phyloP scores from a whole-genome alignment of 352 stramenopile genomes.

The Globisporangium alternatum region DNA sequence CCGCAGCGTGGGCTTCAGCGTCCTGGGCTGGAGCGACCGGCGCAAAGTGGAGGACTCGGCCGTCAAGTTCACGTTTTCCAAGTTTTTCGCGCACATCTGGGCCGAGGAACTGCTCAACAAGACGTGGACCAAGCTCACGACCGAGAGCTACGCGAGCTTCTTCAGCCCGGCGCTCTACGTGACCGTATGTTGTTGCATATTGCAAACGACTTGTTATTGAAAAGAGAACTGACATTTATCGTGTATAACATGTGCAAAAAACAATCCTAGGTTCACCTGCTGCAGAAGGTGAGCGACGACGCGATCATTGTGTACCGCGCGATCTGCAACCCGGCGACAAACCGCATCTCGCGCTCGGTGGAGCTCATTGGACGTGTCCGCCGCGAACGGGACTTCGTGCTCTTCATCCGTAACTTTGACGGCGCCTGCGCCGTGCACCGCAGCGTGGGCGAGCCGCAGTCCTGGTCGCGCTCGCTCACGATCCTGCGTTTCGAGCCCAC shows the following conservation, averaged over 20 bases:
- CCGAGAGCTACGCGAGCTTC: constrained; percentile 45
- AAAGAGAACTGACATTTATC: background rate
- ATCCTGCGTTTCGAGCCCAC: constrained; percentile 44
- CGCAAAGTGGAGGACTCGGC: constrained; percentile 34
- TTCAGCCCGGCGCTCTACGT: constrained; percentile 48
- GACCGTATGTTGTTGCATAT: constrained; percentile 18
- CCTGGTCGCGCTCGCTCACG: constrained; percentile 43
- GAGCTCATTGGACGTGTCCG: constrained; percentile 46
- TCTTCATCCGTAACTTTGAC: constrained; percentile 43
- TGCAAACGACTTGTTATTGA: background rate
- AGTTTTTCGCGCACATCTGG: constrained; percentile 43
- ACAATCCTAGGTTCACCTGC: constrained; percentile 31
- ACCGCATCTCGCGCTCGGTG: constrained; percentile 36
- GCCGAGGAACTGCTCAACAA: constrained; percentile 40
- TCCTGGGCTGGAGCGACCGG: constrained; percentile 47
- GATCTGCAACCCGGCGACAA: constrained; percentile 42
- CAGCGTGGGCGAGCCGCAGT: constrained; percentile 26
- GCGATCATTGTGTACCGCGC: constrained; percentile 50
- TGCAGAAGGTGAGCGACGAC: constrained; percentile 43
- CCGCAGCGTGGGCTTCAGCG: constrained; percentile 28
- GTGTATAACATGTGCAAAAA: background rate
- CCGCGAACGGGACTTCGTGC: constrained; percentile 39
- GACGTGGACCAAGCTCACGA: constrained; percentile 37
- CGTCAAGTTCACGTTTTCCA: constrained; percentile 50
- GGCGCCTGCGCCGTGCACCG: constrained; percentile 32